Evolutionary conservation across 2,329 filamentous ascomycete species (phyloP).

Genomic region (Fusarium illudens): DNA sequence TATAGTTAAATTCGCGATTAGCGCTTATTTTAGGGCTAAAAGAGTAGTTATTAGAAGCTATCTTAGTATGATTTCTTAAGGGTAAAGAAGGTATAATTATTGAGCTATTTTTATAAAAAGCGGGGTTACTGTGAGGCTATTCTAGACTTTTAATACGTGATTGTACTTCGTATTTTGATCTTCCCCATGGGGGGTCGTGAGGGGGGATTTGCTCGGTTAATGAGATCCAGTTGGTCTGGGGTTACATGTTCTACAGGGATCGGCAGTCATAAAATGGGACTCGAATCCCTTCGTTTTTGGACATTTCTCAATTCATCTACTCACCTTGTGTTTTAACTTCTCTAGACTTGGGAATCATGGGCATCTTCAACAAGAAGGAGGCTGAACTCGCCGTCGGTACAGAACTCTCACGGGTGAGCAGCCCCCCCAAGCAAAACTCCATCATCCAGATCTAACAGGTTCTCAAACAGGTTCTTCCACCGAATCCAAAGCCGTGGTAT

Average conservation of each 20-base stretch:
- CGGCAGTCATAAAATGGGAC: background rate
- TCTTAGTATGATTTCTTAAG: no score
- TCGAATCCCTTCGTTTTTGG: background rate
- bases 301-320: background rate
- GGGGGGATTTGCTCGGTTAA: background rate
- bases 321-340: background rate
- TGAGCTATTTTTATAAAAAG: no score
- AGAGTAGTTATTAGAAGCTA: no score
- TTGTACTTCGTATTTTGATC: no score
- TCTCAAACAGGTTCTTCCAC: background rate
- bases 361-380: background rate
- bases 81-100: no score
- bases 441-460: background rate
- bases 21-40: no score
- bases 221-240: background rate
- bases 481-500: background rate
- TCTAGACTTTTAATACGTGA: no score
- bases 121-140: no score
- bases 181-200: constrained; percentile 1
- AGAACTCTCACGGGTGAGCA: background rate
- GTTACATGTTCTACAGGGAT: background rate
- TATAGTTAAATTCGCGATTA: no score
- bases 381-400: background rate
- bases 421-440: background rate
- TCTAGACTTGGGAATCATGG: background rate